Evolutionary conservation across 1,139 yeast genomes (phyloP).

Genomic region (Hanseniaspora uvarum): DNA sequence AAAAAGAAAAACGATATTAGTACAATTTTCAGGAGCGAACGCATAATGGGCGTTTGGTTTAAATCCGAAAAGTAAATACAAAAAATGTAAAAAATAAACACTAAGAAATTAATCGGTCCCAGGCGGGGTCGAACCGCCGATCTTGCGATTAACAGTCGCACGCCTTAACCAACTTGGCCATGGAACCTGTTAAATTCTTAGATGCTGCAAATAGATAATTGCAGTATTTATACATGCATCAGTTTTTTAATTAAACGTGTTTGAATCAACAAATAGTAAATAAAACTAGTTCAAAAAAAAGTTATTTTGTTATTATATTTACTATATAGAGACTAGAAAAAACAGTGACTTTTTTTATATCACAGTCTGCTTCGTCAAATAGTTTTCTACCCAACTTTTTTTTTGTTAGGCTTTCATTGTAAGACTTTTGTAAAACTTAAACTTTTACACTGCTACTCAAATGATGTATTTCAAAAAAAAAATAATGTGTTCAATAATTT

Average conservation of each 20-base stretch:
- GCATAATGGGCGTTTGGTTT: neutral
- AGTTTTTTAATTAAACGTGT: neutral
- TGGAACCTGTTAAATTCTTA: slow-evolving; percentile 12
- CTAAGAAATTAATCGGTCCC: neutral
- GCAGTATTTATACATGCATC: neutral
- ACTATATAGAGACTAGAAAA: no score
- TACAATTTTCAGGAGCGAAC: no score
- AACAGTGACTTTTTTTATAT: no score
- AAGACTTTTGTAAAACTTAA: no score
- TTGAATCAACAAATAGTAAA: neutral
- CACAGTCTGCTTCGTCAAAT: no score
- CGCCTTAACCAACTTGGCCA: slow-evolving; percentile 18
- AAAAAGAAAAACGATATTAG: neutral
- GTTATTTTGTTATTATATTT: no score
- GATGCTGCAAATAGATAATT: neutral
- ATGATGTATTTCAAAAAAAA: no score
- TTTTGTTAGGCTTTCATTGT: no score
- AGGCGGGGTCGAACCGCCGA: slow-evolving; percentile 19
- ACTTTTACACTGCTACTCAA: no score
- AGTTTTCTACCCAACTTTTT: no score
- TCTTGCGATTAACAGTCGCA: slow-evolving; percentile 18
- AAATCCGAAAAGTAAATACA: neutral
- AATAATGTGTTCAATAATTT: no score
- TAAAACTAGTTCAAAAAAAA: no score
- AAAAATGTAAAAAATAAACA: neutral